A percentile compares a stretch with the other conserved stretches of the same genome.
phyloP scores from a whole-genome alignment of 2,329 filamentous ascomycete genomes.

The Onygena corvina region DNA sequence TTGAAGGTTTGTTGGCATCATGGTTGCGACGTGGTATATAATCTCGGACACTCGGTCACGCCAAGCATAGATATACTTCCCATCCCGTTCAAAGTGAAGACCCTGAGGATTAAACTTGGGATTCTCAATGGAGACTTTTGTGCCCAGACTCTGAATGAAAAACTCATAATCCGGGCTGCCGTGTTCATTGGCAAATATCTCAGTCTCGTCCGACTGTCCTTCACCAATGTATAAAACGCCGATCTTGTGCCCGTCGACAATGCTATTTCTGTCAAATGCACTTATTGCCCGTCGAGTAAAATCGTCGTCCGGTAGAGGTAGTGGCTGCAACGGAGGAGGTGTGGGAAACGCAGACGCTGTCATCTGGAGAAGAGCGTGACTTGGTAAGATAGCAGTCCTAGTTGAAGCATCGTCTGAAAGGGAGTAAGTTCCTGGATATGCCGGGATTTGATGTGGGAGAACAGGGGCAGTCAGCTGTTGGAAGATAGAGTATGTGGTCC shows the following conservation, averaged over 20 bases:
- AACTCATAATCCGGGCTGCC: conserved; percentile 80
- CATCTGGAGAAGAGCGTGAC: conserved; percentile 37
- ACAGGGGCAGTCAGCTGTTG: conserved; percentile 37
- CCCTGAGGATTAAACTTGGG: conserved; percentile 89
- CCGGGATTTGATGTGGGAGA: conserved; percentile 35
- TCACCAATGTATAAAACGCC: conserved; percentile 89
- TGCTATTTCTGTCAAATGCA: conserved; percentile 74
- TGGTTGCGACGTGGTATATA: conserved; percentile 87
- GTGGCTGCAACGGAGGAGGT: conserved; percentile 49
- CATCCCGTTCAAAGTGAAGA: conserved; percentile 71
- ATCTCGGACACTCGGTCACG: conserved; percentile 89
- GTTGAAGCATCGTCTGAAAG: conserved; percentile 27
- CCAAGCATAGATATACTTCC: conserved; percentile 85
- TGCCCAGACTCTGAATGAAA: conserved; percentile 72
- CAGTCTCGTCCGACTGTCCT: conserved; percentile 66
- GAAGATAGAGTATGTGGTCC: conserved; percentile 39
- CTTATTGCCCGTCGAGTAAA: conserved; percentile 61
- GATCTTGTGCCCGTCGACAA: conserved; percentile 89
- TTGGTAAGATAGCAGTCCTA: conserved; percentile 34
- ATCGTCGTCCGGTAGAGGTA: conserved; percentile 64
- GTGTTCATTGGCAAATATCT: conserved; percentile 75
- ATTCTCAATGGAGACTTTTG: conserved; percentile 64
- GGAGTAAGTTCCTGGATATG: conserved; percentile 30
- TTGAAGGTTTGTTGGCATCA: conserved; percentile 85
- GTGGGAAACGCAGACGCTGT: conserved; percentile 34